Evolutionary conservation across 2,329 filamentous ascomycete genomes (phyloP).

Genomic region (Aspergillus glaucus): DNA sequence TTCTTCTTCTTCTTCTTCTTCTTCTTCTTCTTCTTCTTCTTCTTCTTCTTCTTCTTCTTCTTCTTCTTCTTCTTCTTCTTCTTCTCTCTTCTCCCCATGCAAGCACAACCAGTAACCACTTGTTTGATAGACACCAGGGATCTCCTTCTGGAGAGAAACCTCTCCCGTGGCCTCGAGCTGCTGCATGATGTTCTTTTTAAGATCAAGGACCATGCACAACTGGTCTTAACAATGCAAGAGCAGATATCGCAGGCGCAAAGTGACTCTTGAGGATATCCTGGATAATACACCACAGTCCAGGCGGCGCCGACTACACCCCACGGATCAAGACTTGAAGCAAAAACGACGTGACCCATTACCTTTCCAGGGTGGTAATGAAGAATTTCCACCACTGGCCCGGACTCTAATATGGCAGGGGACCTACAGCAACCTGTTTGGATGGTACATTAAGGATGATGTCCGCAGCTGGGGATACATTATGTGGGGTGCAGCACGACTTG

Average conservation of each 20-base stretch:
- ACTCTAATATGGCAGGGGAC: constrained; percentile 8
- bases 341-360: constrained; percentile 2
- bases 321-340: neutral
- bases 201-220: constrained; percentile 6
- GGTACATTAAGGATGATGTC: neutral
- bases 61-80: too few relatives aligned
- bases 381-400: constrained; percentile 7
- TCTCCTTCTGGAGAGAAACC: constrained; percentile 1
- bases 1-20: too few relatives aligned
- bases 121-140: neutral
- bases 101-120: constrained; percentile 1
- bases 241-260: neutral
- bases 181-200: constrained; percentile 4
- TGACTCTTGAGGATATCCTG: neutral
- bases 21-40: too few relatives aligned
- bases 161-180: constrained; percentile 6
- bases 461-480: constrained; percentile 14
- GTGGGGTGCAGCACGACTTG: constrained; percentile 15
- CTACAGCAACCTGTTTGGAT: constrained; percentile 7
- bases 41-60: too few relatives aligned
- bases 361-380: constrained; percentile 4
- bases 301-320: neutral
- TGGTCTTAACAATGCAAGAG: constrained; percentile 10
- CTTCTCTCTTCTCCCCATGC: neutral
- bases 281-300: neutral